These are phyloP conservation scores for Arabis hirsuta DNA, from an alignment of 345 rosid species.

Conservation along the genomic window DNA sequence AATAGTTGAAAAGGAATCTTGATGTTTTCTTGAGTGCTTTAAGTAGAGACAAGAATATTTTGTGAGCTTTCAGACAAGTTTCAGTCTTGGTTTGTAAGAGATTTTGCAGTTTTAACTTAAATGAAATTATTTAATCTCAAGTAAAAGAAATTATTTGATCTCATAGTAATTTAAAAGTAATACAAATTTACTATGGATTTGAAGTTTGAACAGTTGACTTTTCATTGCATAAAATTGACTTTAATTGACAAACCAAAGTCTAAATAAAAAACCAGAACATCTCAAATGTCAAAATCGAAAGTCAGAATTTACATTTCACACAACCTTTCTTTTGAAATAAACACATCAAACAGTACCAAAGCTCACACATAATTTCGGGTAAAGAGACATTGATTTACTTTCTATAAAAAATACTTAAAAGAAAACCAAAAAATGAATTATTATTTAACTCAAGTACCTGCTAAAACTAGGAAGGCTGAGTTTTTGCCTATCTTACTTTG, in stretches of 20 bases:
- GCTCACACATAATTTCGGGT: slow-evolving; percentile 5
- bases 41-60: slow-evolving; percentile 24
- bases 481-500: slow-evolving; percentile 35
- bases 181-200: background rate
- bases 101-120: background rate
- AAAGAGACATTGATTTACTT: slow-evolving; percentile 1
- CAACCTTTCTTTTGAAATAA: slow-evolving; percentile 8
- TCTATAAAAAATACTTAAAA: slow-evolving; percentile 19
- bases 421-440: slow-evolving; percentile 8
- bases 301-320: slow-evolving; percentile 35
- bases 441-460: slow-evolving; percentile 31
- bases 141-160: no score
- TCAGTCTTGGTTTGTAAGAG: background rate
- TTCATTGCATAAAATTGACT: background rate
- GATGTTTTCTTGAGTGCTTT: slow-evolving; percentile 19
- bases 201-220: background rate
- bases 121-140: background rate
- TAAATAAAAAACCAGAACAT: slow-evolving; percentile 24
- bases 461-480: slow-evolving; percentile 29
- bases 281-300: slow-evolving; percentile 32
- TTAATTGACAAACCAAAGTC: background rate
- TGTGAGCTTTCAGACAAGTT: slow-evolving; percentile 22
- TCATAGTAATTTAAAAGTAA: background rate
- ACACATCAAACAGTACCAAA: slow-evolving; percentile 24
- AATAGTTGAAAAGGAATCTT: slow-evolving; percentile 15